Evolutionary conservation across 2,329 filamentous ascomycete genomes (phyloP), one percentile per base, ranked within the genome.

Genomic region (Fusarium sterilihyphosum): DNA sequence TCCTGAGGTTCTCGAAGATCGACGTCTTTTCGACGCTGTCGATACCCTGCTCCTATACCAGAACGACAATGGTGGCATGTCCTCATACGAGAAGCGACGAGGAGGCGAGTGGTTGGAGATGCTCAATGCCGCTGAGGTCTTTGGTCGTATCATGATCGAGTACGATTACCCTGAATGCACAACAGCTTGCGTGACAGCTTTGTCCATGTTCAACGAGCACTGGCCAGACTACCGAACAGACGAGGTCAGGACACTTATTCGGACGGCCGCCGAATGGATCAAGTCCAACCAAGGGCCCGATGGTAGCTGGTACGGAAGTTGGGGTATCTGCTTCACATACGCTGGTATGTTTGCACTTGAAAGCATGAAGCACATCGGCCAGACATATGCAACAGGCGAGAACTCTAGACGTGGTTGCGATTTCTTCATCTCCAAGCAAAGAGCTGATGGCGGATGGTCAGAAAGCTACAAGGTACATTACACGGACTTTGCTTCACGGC

Each of bases 131-230:
- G 96, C 96, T 4, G 96, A 99, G 81, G 95, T 99, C 0, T 99
- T 99, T 82, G 95, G 94, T 20, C 90, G 92, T 26, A 99, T 99
- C 84, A 99, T 99, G 96, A 92, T 99, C 61, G 96, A 98, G 80
- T 99, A 99, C 82, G 94, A 98, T 81, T 98, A 99, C 80, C 95
- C 96, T 0, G 96, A 99, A 83, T 99, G 96, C 85, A 99, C 96
- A 2, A 98, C 96, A 6, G 95, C 96, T 2, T 94, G 95, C 37
- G 93, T 99, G 8, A 98, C 94, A 3, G 95, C 94, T 0, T 86
- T 99, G 26, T 93, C 92, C 9, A 87, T 96, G 5, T 98, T 98
- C 86, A 89, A 90, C 74, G 88, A 92, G 78, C 88, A 93, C 81
- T 97, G 94, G 86, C 94, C 96, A 0, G 86, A 92, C 35, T 97